Evolutionary conservation across 257 asterid genomes (phyloP).

Genomic region (Nicotiana benthamiana): DNA sequence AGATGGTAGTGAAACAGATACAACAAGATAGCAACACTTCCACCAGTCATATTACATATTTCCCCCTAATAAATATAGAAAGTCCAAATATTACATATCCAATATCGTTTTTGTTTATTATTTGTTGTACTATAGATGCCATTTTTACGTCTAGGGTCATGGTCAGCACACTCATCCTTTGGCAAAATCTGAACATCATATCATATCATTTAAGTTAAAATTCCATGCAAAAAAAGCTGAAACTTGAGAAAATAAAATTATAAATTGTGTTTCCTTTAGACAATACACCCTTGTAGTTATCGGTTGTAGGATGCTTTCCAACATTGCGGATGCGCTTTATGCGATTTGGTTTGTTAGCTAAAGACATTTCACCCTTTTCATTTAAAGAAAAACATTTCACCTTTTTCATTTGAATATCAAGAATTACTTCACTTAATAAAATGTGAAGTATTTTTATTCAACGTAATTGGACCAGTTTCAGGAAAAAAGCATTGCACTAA

Average conservation of each 20-base stretch:
- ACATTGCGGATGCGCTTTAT: background rate
- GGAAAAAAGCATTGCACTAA: background rate
- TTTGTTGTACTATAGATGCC: background rate
- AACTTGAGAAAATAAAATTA: background rate
- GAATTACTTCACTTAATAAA: background rate
- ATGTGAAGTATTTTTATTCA: background rate
- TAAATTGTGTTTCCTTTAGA: background rate
- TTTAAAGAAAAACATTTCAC: background rate
- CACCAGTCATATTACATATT: too few relatives aligned
- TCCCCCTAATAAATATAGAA: too few relatives aligned
- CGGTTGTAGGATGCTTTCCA: background rate
- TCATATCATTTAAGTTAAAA: background rate
- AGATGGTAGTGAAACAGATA: too few relatives aligned
- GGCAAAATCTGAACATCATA: background rate
- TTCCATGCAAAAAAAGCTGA: background rate
- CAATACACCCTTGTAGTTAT: background rate
- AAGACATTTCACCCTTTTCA: background rate
- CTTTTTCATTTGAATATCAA: background rate
- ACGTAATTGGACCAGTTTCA: background rate
- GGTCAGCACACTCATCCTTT: background rate
- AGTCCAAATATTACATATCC: background rate
- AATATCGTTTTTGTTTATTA: background rate
- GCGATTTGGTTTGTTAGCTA: background rate
- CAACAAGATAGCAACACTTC: too few relatives aligned
- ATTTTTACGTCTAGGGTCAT: background rate